These are phyloP conservation scores for Grosmannia serpens DNA, from an alignment of 2,329 filamentous ascomycete species.

Conservation along the genomic window DNA sequence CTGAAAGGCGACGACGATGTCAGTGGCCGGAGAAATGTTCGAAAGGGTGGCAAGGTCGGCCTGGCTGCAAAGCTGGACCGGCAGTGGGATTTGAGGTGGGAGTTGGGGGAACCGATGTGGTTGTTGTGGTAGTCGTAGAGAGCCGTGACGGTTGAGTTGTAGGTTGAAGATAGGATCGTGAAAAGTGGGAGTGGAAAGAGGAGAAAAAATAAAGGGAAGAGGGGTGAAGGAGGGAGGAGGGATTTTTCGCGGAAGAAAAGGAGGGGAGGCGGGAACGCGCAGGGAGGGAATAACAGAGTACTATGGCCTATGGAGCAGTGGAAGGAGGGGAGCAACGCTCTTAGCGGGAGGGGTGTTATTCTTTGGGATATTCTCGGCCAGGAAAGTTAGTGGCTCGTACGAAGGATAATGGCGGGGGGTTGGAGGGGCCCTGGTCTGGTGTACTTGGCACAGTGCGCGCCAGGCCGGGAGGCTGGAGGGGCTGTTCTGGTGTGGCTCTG, in stretches of 20 bases:
- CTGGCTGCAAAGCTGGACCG: conserved; percentile 8
- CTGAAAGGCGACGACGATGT: conserved; percentile 1
- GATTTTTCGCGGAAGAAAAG: conserved; percentile 13
- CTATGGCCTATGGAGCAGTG: conserved; percentile 5
- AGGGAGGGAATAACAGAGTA: conserved; percentile 11
- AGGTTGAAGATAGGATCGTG: neutral
- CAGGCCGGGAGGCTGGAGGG: neutral
- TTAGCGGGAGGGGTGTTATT: conserved; percentile 13
- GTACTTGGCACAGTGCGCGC: neutral
- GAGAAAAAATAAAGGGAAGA: conserved; percentile 12
- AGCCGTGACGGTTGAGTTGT: neutral
- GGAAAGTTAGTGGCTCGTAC: neutral
- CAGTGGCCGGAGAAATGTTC: conserved; percentile 6
- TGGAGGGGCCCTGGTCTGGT: neutral
- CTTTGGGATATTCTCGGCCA: neutral
- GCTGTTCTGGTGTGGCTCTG: neutral
- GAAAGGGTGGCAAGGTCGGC: neutral
- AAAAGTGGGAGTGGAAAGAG: conserved; percentile 8
- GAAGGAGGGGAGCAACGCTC: conserved; percentile 4
- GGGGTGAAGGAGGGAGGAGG: conserved; percentile 12
- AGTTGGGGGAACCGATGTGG: neutral
- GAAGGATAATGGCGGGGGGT: conserved; percentile 15
- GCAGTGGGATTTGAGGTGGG: neutral
- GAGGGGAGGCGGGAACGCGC: conserved; percentile 9
- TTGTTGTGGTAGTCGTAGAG: neutral